These are phyloP conservation scores for Psophocarpus tetragonolobus DNA, from an alignment of 306 rosid species.

Conservation along the genomic window DNA sequence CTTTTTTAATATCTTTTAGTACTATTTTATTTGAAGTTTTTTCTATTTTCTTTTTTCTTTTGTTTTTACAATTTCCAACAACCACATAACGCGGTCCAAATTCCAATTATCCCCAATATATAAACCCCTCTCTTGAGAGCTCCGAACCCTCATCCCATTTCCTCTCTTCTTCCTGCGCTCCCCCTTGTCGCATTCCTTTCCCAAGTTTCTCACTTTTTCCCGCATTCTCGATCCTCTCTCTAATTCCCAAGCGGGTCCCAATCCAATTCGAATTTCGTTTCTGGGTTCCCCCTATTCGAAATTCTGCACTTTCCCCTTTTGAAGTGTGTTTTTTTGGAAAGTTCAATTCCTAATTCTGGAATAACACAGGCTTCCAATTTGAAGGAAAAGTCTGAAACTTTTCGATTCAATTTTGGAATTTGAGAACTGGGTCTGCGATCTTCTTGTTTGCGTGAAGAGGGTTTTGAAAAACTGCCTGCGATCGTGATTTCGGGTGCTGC, in stretches of 20 bases:
- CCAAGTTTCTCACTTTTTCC: slow-evolving; percentile 7
- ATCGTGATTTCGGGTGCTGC: not conserved
- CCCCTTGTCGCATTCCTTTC: not conserved
- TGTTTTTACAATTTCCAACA: slow-evolving; percentile 25
- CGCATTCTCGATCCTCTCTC: not conserved
- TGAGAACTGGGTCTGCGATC: slow-evolving; percentile 26
- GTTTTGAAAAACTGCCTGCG: not conserved
- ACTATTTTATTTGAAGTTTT: not conserved
- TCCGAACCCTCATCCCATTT: not conserved
- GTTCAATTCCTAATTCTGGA: not conserved
- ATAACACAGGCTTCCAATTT: not conserved
- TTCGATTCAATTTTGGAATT: not conserved
- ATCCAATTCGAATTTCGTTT: not conserved
- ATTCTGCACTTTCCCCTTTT: not conserved
- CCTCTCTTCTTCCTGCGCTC: not conserved
- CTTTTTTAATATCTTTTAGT: no score
- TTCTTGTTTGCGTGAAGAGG: not conserved
- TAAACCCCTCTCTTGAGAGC: slow-evolving; percentile 37
- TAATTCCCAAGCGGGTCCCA: not conserved
- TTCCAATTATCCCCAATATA: slow-evolving; percentile 45
- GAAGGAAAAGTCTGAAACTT: not conserved
- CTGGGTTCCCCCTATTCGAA: not conserved
- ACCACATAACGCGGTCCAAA: slow-evolving; percentile 54
- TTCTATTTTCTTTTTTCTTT: not conserved
- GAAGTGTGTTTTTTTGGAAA: not conserved